Evolutionary conservation across 148 eudicot genomes (phyloP), one percentile per base, ranked within the genome.

Genomic region (Amaranthus cruentus): DNA sequence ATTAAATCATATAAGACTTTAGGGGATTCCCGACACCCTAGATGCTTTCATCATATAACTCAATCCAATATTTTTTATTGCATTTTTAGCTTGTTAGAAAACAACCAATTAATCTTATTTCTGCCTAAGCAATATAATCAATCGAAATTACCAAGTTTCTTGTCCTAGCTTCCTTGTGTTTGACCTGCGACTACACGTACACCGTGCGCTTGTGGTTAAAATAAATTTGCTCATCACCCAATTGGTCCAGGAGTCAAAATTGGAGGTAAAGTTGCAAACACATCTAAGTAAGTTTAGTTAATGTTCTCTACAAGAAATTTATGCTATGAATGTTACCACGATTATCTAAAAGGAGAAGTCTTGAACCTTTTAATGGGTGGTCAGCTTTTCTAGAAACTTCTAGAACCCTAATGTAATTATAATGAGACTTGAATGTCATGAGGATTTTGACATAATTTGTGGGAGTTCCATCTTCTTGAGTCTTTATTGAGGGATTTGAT

Each of bases 311-410:
- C 55, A 75, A 75, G 81, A 82, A 88, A 14, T 78, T 81, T 42
- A 93, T 88, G 78, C 96, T 90, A 78, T 90, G 94, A 73, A 91
- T 93, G 84, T 93, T 93, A 5, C 96, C 96, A 13, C 91, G 98
- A 50, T 59, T 57, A 64, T 93, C 96, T 57, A 93, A 85, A 60
- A 93, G 86, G 71, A 93, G 96, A 15, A 93, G 89, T 7, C 96
- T 78, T 5, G 91, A 83, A 13, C 98, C 98, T 46, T 88, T 77
- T 47, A 93, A 81, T n/a, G 93, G 96, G 78, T 93, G 98, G 82
- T 85, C 90, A 47, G 91, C 83, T 62, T 46, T 81, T 73, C 96
- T 81, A 6, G 90, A 84, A 70, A 93, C 85, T 79, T 90, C 79
- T 38, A 93, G 69, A 69, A 93, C 98, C 13, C 88, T 65, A 38